Conservation (phyloP, 1,284 basidiomycete species). For the Ustilago hordei region DNA sequence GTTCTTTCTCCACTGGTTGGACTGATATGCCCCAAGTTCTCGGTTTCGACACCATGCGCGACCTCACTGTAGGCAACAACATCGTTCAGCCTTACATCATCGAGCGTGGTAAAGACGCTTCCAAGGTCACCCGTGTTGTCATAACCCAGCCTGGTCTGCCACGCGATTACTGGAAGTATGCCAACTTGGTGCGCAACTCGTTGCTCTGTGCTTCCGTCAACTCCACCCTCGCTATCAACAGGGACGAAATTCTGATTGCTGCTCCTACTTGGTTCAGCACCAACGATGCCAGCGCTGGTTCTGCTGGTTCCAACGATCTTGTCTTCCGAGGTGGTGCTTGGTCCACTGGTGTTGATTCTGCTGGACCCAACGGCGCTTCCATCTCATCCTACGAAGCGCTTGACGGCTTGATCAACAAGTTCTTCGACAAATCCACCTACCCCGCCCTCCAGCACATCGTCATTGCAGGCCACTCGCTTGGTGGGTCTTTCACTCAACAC, state of each 20-base stretch:
- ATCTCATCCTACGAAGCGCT: conserved; percentile 55
- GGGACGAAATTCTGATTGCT: conserved; percentile 56
- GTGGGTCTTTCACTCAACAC: conserved; percentile 57
- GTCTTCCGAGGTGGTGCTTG: conserved; percentile 44
- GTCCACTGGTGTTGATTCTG: conserved; percentile 45
- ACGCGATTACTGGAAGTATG: conserved; percentile 63
- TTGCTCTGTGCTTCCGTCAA: conserved; percentile 56
- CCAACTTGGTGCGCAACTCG: conserved; percentile 60
- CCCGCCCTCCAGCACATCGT: conserved; percentile 58
- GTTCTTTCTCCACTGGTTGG: conserved; percentile 56
- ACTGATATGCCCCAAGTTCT: conserved; percentile 58
- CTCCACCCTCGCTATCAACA: conserved; percentile 46
- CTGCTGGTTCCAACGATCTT: conserved; percentile 52
- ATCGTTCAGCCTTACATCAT: conserved; percentile 57
- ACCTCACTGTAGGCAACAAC: conserved; percentile 41
- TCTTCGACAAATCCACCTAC: conserved; percentile 57
- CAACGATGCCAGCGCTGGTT: conserved; percentile 48
- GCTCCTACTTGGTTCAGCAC: conserved; percentile 57
- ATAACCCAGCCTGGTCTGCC: conserved; percentile 58
- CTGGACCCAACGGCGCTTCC: conserved; percentile 43
- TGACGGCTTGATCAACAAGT: conserved; percentile 57
- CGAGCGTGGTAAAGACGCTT: conserved; percentile 37
- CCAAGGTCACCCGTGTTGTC: conserved; percentile 58
- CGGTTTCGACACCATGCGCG: conserved; percentile 62
- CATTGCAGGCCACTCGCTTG: conserved; percentile 64